Base-by-base conservation (phyloP, 2,329 filamentous ascomycete genomes). In the Cladophialophora immunda region DNA sequence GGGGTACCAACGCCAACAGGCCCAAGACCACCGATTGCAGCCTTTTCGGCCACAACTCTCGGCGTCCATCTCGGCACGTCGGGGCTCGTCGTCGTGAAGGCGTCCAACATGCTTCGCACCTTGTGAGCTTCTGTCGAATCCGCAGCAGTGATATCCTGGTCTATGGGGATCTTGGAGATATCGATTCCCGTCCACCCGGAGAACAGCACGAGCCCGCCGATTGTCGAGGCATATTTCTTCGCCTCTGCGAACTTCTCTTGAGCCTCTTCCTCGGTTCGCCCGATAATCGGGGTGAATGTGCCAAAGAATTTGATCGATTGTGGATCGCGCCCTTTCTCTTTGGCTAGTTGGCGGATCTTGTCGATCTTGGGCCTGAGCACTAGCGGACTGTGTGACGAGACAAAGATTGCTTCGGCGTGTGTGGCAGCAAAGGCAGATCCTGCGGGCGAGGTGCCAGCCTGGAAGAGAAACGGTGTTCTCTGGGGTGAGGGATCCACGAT, bases 181-280 rank as follows among this genome's bases (percentile, higher is more conserved):
- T 89, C 86, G 65, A 89, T 87, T 0, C 87, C 87, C 0, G 86
- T 87, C 84, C 84, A 87, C 1, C 85, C 85, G 45, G 81, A 83
- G 68, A 87, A 84, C 0, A 87, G 77, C 0, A 86, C 86, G 1
- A 88, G 76, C 0, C 84, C 86, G 0, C 85, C 86, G 17, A 86
- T 76, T 0, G 82, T 81, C 0, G 82, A 85, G 1, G 83, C 85
- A 70, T 89, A 82, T 68, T 82, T 83, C 71, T 83, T 80, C 11
- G 83, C 69, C 64, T 85, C 83, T 25, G 81, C 80, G 38, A 84
- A 80, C 71, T 88, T 89, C 0, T 76, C 80, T 45, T 78, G 75
- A 0, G 86, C 86, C 71, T 87, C 86, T 67, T 83, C 83, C 41
- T 85, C 82, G 0, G 83, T 86, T 1, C 76, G 71, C 1, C 82